A percentile compares a stretch with the other conserved stretches of the same genome.
Conservation (phyloP, 257 asterid species). For the Petunia secreta region DNA sequence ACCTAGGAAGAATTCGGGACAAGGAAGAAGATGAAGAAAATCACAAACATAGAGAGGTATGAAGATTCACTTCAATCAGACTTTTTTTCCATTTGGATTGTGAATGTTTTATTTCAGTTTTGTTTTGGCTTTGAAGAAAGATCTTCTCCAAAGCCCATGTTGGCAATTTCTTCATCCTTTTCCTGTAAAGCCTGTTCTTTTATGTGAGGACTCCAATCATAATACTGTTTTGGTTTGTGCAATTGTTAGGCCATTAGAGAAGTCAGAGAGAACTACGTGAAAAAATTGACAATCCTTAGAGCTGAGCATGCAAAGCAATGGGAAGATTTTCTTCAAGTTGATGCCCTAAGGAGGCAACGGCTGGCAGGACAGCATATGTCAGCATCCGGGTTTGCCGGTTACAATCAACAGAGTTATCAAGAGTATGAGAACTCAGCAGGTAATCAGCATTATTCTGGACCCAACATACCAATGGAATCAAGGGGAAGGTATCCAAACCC, state of each 20-base stretch:
- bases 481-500: slow-evolving; percentile 68
- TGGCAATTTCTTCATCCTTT: not conserved
- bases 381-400: slow-evolving; percentile 59
- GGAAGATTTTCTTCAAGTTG: slow-evolving; percentile 81
- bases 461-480: slow-evolving; percentile 52
- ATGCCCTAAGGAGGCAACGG: slow-evolving; percentile 68
- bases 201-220: not conserved
- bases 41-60: slow-evolving; percentile 88
- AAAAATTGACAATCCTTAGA: slow-evolving; percentile 60
- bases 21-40: slow-evolving; percentile 97
- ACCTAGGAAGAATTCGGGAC: slow-evolving; percentile 84
- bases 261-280: slow-evolving; percentile 68
- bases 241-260: slow-evolving; percentile 67
- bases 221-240: slow-evolving; percentile 29
- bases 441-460: slow-evolving; percentile 59
- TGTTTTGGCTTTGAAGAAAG: not conserved
- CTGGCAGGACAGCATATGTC: slow-evolving; percentile 51
- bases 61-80: slow-evolving; percentile 28
- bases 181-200: not conserved
- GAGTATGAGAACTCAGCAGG: slow-evolving; percentile 60
- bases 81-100: not conserved
- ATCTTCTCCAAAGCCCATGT: not conserved
- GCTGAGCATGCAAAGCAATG: slow-evolving; percentile 72
- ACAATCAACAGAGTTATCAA: slow-evolving; percentile 51
- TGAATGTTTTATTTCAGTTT: not conserved